Evolutionary conservation across 176 grass and related monocot species (phyloP), one percentile per base, ranked within the genome.

Genomic region (Carex pumila): DNA sequence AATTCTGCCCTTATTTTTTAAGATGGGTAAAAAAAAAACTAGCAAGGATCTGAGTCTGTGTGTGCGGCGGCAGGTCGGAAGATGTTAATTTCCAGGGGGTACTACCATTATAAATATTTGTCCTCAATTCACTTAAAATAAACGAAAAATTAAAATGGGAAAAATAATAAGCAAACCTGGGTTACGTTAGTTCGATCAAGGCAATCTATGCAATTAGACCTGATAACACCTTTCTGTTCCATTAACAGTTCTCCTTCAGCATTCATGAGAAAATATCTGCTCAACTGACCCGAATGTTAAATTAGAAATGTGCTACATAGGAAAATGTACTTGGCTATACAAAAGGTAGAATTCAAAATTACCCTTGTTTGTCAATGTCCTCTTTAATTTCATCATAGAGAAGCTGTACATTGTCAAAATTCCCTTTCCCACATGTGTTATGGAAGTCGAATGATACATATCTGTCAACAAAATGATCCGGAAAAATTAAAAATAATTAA

Each of bases 171-270:
- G 58, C 56, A 87, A 66, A 99, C 96, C 93, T 99, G 96, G 71
- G 96, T 93, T 50, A 98, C 96, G 84, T 98, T 98, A 86, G 96
- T 98, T 39, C 96, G 86, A 88, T 98, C 96, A 80, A 98, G 86
- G 71, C 96, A 98, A 86, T 98, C 96, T 71, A 98, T 93, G 83
- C 96, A 99, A 89, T 99, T 99, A 79, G 89, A 88, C 77, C 96
- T 91, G 84, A 91, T 22, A 32, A 99, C 70, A 53, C 93, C 96
- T 57, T 62, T 92, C 86, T 99, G 96, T 71, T 99, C 96, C 83
- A 89, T 59, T 39, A 99, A 80, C 85, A 95, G 88, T 63, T 92
- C 89, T 73, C 89, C 91, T 92, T 99, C 89, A 75, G 86, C 79
- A 63, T 93, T 90, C 50, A 99, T 87, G 88, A 99, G 86, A 92